Evolutionary conservation across 2,329 filamentous ascomycete genomes (phyloP).

Genomic region (Chaetomium sp.): DNA sequence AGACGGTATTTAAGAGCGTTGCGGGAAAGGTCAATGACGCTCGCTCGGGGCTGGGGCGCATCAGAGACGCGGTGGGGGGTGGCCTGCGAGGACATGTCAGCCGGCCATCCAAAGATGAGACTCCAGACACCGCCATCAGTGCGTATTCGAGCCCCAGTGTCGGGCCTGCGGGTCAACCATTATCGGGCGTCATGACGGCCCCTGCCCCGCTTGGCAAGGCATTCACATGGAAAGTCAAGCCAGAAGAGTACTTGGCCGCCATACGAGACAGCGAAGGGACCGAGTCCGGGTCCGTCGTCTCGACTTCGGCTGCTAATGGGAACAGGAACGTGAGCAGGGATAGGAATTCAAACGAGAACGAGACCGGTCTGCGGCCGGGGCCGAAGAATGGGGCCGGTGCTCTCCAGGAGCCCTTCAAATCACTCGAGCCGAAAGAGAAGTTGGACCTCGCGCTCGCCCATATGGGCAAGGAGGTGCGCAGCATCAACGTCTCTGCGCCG

Average conservation of each 20-base stretch:
- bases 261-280: slow-evolving; percentile 31
- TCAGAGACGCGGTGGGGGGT: slow-evolving; percentile 75
- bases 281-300: slow-evolving; percentile 18
- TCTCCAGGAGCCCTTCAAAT: neutral
- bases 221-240: slow-evolving; percentile 60
- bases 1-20: slow-evolving; percentile 70
- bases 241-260: slow-evolving; percentile 48
- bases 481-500: slow-evolving; percentile 47
- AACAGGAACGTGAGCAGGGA: too few species aligned
- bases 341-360: slow-evolving; percentile 1
- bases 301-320: slow-evolving; percentile 6
- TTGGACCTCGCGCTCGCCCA: slow-evolving; percentile 29
- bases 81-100: slow-evolving; percentile 46
- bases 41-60: slow-evolving; percentile 72
- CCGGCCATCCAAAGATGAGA: slow-evolving; percentile 54
- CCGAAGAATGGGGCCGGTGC: neutral
- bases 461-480: slow-evolving; percentile 36
- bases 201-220: slow-evolving; percentile 41
- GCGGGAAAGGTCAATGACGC: slow-evolving; percentile 74
- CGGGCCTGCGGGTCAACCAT: slow-evolving; percentile 30
- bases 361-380: slow-evolving; percentile 5
- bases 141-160: slow-evolving; percentile 31
- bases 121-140: slow-evolving; percentile 29
- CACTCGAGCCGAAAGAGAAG: slow-evolving; percentile 9
- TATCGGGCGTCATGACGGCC: slow-evolving; percentile 31